phyloP scores from a whole-genome alignment of 257 asterid genomes.

The Cinchona pubescens region DNA sequence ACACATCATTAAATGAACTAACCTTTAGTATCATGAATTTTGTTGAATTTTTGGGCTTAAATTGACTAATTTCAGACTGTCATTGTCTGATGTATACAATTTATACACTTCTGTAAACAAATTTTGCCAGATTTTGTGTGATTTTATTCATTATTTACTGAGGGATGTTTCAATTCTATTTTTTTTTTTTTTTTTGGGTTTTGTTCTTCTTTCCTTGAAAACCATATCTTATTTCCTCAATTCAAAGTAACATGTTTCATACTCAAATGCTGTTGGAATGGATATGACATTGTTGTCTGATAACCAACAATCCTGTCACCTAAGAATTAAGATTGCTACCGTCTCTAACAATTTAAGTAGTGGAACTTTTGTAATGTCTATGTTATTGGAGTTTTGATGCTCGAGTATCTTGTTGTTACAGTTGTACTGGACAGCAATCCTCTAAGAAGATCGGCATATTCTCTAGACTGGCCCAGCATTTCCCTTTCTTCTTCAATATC shows the following conservation, averaged over 20 bases:
- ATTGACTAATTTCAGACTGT: not conserved
- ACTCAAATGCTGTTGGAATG: not conserved
- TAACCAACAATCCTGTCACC: not conserved
- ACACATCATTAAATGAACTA: not conserved
- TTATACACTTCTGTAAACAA: not conserved
- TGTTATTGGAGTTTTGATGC: conserved; percentile 2
- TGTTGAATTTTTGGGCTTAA: not conserved
- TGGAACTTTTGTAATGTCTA: not conserved
- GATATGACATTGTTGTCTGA: not conserved
- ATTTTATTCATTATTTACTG: not conserved
- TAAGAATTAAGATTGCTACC: not conserved
- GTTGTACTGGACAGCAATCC: conserved; percentile 42
- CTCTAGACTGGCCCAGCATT: conserved; percentile 65
- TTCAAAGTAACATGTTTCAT: not conserved
- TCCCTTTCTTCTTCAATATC: conserved; percentile 76
- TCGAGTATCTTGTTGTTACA: conserved; percentile 30
- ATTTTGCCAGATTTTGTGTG: not conserved
- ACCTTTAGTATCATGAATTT: not conserved
- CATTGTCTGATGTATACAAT: not conserved
- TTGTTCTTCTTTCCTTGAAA: too few species aligned
- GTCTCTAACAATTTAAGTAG: not conserved
- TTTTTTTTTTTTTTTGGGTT: too few species aligned
- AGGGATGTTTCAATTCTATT: not conserved
- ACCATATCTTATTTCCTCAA: not conserved
- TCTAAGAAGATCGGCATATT: conserved; percentile 61